A percentile compares a stretch with the other conserved stretches of the same genome.
Evolutionary conservation across 257 asterid species (phyloP).

Genomic region (Solanum phureja): DNA sequence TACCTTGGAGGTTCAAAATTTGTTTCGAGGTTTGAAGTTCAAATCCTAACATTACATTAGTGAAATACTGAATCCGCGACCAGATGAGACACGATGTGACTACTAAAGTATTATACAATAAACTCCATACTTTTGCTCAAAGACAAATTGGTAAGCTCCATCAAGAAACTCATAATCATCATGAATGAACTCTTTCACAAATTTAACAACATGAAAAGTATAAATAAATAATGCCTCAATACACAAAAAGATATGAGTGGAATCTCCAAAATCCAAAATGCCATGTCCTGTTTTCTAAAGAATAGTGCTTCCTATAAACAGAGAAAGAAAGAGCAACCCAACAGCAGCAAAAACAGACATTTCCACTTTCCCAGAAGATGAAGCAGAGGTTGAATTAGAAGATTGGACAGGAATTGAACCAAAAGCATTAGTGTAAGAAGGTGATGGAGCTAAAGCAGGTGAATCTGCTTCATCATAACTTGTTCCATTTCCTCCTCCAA

Average conservation of each 20-base stretch:
- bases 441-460: conserved; percentile 50
- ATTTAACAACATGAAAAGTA: not conserved
- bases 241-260: not conserved
- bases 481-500: conserved; percentile 63
- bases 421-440: conserved; percentile 49
- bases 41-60: too few species aligned
- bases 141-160: not conserved
- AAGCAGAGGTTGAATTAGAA: not conserved
- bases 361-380: conserved; percentile 15
- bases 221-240: not conserved
- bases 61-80: too few species aligned
- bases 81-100: not conserved
- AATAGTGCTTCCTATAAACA: not conserved
- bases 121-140: not conserved
- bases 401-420: conserved; percentile 62
- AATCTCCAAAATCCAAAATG: not conserved
- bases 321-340: conserved; percentile 10
- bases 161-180: not conserved
- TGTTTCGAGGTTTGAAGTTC: not conserved
- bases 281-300: not conserved
- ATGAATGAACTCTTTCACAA: not conserved
- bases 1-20: not conserved
- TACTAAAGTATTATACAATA: not conserved
- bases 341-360: conserved; percentile 20
- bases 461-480: conserved; percentile 18